These are phyloP conservation scores for Penicillium concentricum DNA, from an alignment of 2,329 filamentous ascomycete species.

Conservation along the genomic window DNA sequence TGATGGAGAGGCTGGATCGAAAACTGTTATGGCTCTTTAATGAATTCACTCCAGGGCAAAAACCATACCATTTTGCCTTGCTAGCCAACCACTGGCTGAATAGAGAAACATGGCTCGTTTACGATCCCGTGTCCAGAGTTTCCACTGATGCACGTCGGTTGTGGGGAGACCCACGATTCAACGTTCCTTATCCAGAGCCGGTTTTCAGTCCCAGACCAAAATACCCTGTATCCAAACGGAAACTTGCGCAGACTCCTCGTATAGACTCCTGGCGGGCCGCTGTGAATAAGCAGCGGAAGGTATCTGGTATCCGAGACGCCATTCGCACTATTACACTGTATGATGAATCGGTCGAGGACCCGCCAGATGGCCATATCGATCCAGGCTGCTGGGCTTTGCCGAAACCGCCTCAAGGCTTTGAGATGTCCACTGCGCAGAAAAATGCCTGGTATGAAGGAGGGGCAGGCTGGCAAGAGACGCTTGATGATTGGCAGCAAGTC, in stretches of 20 bases:
- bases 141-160: slow-evolving; percentile 30
- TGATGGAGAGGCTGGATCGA: slow-evolving; percentile 37
- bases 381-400: slow-evolving; percentile 43
- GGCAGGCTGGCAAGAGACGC: slow-evolving; percentile 40
- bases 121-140: slow-evolving; percentile 40
- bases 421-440: slow-evolving; percentile 35
- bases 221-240: slow-evolving; percentile 21
- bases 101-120: slow-evolving; percentile 39
- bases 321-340: slow-evolving; percentile 34
- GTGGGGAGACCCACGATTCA: slow-evolving; percentile 39
- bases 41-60: slow-evolving; percentile 40
- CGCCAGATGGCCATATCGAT: slow-evolving; percentile 40
- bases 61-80: slow-evolving; percentile 41
- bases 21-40: slow-evolving; percentile 40
- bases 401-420: slow-evolving; percentile 41
- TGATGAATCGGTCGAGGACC: slow-evolving; percentile 39
- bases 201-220: slow-evolving; percentile 25
- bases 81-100: slow-evolving; percentile 47
- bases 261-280: slow-evolving; percentile 43
- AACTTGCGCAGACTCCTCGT: slow-evolving; percentile 25
- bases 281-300: slow-evolving; percentile 35
- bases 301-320: slow-evolving; percentile 29
- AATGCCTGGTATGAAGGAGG: slow-evolving; percentile 42
- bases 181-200: slow-evolving; percentile 28
- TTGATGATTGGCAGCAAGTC: slow-evolving; percentile 42